These are phyloP conservation scores for Malus sieversii DNA, from an alignment of 306 rosid genomes.

Conservation along the genomic window DNA sequence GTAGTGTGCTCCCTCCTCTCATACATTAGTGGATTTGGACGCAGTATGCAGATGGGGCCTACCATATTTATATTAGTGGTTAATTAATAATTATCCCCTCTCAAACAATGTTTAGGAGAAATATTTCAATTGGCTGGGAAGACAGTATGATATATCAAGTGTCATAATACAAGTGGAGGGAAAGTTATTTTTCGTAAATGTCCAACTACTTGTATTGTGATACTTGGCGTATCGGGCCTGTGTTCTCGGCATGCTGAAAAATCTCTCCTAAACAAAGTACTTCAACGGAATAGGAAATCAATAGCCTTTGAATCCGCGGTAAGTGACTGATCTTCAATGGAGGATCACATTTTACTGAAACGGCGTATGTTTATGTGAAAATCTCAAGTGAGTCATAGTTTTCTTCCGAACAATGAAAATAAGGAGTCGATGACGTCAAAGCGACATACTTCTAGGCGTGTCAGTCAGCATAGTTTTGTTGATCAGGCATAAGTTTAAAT, in stretches of 20 bases:
- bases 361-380: background rate
- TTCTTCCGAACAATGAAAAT: background rate
- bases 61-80: background rate
- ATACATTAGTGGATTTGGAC: background rate
- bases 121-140: no score
- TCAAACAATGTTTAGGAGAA: background rate
- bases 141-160: fast-evolving
- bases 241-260: no score
- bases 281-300: background rate
- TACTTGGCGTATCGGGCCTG: no score
- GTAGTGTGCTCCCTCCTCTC: background rate
- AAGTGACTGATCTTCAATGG: background rate
- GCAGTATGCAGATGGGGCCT: background rate
- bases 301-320: background rate
- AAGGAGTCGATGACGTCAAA: background rate
- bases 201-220: no score
- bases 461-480: background rate
- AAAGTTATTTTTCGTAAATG: no score
- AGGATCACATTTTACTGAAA: background rate
- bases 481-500: background rate
- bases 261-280: no score
- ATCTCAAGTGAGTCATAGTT: background rate
- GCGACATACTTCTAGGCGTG: background rate
- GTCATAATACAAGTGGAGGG: no score
- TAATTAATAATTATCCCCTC: background rate